These are phyloP conservation scores for Vaccinium myrtillus DNA, from an alignment of 148 eudicot species.

Conservation along the genomic window DNA sequence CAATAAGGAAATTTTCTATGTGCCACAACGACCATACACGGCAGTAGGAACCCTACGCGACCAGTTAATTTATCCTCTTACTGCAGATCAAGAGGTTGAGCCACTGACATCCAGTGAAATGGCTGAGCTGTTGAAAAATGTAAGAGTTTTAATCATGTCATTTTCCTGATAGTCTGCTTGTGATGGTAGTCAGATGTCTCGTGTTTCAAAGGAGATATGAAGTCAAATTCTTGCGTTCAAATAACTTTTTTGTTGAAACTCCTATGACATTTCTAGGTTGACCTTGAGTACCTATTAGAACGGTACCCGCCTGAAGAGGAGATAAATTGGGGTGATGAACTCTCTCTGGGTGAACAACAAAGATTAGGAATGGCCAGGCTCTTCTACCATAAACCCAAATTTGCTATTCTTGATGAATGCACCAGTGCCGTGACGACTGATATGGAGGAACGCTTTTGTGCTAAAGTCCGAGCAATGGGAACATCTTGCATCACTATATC, in stretches of 20 bases:
- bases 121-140: conserved; percentile 87
- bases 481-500: conserved; percentile 98
- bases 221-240: conserved; percentile 11
- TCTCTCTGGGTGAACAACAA: conserved; percentile 95
- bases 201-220: background rate
- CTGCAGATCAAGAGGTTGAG: conserved; percentile 73
- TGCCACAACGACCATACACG: conserved; percentile 95
- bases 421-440: conserved; percentile 99
- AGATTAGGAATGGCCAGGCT: conserved; percentile 98
- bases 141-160: conserved; percentile 32
- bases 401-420: conserved; percentile 98
- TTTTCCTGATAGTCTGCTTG: conserved; percentile 9
- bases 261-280: conserved; percentile 52
- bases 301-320: conserved; percentile 89
- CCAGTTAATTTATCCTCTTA: conserved; percentile 96
- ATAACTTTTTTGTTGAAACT: background rate
- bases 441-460: conserved; percentile 99
- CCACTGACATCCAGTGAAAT: conserved; percentile 73
- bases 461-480: conserved; percentile 97
- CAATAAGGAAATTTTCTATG: conserved; percentile 93
- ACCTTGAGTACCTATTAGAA: conserved; percentile 90
- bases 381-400: conserved; percentile 97
- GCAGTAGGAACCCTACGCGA: conserved; percentile 98
- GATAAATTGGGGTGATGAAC: conserved; percentile 98
- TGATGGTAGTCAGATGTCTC: conserved; percentile 3